phyloP scores from a whole-genome alignment of 306 rosid species.

The Cicer yamashitae region DNA sequence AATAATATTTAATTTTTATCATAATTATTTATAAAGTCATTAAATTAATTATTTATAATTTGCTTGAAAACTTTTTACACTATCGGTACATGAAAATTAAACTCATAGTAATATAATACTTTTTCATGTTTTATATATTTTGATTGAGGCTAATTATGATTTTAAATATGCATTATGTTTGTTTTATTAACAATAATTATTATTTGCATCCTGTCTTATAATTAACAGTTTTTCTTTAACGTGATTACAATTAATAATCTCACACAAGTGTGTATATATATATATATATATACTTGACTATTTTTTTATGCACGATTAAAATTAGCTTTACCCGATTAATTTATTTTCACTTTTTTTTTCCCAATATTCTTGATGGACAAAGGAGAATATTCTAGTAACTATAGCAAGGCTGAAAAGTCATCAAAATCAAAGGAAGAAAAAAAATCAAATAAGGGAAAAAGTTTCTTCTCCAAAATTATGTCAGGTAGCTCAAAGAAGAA shows the following conservation, averaged over 20 bases:
- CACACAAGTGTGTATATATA: background rate
- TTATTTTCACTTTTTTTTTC: background rate
- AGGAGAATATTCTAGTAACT: background rate
- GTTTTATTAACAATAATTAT: background rate
- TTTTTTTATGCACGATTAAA: background rate
- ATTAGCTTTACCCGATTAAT: background rate
- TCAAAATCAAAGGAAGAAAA: conserved; percentile 12
- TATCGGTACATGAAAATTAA: too few relatives aligned
- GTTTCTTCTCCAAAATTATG: conserved; percentile 42
- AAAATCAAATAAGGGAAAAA: conserved; percentile 22
- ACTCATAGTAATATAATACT: too few relatives aligned
- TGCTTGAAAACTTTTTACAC: too few relatives aligned
- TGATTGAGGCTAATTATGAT: background rate
- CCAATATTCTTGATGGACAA: background rate
- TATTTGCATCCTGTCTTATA: background rate
- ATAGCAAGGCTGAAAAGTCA: background rate
- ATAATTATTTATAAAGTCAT: too few relatives aligned
- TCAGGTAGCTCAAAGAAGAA: conserved; percentile 37
- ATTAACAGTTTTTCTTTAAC: too few relatives aligned
- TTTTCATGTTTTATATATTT: too few relatives aligned
- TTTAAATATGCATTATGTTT: background rate
- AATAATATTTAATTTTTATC: too few relatives aligned
- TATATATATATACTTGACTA: background rate
- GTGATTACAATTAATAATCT: background rate
- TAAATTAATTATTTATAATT: too few relatives aligned